phyloP scores from a whole-genome alignment of 345 rosid genomes.

The Brassica rapa region DNA sequence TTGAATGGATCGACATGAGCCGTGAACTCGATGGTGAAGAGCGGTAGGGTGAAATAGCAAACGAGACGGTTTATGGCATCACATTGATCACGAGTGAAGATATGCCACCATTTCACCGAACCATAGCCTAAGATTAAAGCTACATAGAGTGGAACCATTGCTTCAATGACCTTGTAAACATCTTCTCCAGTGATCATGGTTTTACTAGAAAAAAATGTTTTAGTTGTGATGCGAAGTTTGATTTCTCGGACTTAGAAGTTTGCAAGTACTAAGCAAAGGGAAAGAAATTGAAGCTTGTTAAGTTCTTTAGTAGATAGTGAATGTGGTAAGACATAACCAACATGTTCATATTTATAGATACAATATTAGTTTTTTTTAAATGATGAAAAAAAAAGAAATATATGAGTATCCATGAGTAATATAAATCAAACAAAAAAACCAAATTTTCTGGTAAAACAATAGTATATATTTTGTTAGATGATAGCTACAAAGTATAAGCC shows the following conservation, averaged over 20 bases:
- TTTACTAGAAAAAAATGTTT: not conserved
- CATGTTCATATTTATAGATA: constrained; percentile 32
- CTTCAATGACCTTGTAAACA: constrained; percentile 72
- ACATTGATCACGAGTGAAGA: constrained; percentile 71
- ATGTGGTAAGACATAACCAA: constrained; percentile 17
- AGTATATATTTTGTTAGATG: not conserved
- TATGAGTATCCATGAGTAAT: constrained; percentile 9
- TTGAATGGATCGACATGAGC: constrained; percentile 69
- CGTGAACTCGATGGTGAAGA: constrained; percentile 74
- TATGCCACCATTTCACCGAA: constrained; percentile 86
- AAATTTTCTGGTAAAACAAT: not conserved
- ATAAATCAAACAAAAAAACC: not conserved
- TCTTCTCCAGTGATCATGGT: constrained; percentile 77
- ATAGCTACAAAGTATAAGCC: constrained; percentile 1
- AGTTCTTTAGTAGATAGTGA: constrained; percentile 24
- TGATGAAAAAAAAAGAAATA: not conserved
- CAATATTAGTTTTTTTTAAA: not conserved
- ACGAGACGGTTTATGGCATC: constrained; percentile 77
- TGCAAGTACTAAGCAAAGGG: constrained; percentile 20
- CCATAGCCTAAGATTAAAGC: constrained; percentile 81
- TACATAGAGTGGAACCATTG: constrained; percentile 79
- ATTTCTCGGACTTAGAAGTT: constrained; percentile 7
- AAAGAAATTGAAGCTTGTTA: constrained; percentile 12
- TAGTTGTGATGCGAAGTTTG: not conserved
- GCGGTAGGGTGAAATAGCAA: constrained; percentile 81